These are phyloP conservation scores for Dacryopinax primogenitus DNA, from an alignment of 768 basidiomycete species.

Conservation along the genomic window DNA sequence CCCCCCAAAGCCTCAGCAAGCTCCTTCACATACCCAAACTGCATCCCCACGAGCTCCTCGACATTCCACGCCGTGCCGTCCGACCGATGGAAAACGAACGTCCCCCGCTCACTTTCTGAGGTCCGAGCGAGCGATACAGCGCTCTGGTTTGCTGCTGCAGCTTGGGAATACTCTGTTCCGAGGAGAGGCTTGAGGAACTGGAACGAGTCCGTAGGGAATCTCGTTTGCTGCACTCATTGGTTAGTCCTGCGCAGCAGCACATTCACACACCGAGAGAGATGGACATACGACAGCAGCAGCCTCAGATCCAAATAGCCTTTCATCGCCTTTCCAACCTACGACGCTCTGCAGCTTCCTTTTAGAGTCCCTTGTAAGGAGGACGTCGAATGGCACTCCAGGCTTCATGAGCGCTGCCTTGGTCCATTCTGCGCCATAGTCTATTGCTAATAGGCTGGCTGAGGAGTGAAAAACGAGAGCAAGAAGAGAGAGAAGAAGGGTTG, in stretches of 20 bases:
- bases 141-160: constrained; percentile 9
- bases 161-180: constrained; percentile 45
- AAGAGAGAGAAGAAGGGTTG: constrained; percentile 16
- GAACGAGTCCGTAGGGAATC: constrained; percentile 82
- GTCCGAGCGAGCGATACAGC: constrained; percentile 35
- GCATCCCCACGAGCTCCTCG: constrained; percentile 90
- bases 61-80: constrained; percentile 50
- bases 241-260: too few species aligned
- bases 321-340: constrained; percentile 79
- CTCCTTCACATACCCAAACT: constrained; percentile 77
- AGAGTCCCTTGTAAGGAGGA: constrained; percentile 90
- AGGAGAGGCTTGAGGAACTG: constrained; percentile 73
- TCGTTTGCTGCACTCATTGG: too few species aligned
- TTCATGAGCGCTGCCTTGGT: constrained; percentile 95
- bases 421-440: constrained; percentile 97
- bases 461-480: constrained; percentile 14
- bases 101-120: constrained; percentile 43
- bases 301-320: constrained; percentile 79
- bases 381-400: constrained; percentile 88
- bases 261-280: too few species aligned
- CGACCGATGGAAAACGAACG: constrained; percentile 48
- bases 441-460: constrained; percentile 74
- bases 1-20: constrained; percentile 64
- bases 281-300: constrained; percentile 70
- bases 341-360: constrained; percentile 87